A percentile compares a stretch with the other conserved stretches of the same genome.
Conservation (phyloP, 2,329 filamentous ascomycete species). For the Xylaria sp. region DNA sequence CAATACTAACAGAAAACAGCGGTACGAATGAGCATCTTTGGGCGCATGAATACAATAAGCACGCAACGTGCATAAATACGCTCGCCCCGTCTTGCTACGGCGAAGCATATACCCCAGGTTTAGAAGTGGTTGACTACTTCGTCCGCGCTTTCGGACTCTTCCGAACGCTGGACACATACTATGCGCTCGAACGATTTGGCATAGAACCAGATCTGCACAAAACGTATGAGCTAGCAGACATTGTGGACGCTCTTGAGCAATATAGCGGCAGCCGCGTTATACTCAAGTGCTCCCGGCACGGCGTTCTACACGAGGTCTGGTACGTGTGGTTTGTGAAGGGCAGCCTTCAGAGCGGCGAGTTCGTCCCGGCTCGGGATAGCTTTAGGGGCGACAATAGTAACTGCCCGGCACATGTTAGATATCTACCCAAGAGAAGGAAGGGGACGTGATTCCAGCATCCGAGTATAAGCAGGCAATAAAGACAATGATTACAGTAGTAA, state of each 20-base stretch:
- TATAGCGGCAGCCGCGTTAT: conserved; percentile 59
- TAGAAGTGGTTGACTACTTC: conserved; percentile 61
- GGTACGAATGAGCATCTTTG: conserved; percentile 64
- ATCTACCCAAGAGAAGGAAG: conserved; percentile 53
- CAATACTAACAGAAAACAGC: conserved; percentile 39
- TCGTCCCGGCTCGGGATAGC: conserved; percentile 57
- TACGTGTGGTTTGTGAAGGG: conserved; percentile 65
- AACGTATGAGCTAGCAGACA: conserved; percentile 57
- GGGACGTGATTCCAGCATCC: neutral
- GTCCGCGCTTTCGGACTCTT: conserved; percentile 56
- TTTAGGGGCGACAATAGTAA: conserved; percentile 55
- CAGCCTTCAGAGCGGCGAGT: conserved; percentile 61
- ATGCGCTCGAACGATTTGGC: conserved; percentile 52
- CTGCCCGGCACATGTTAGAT: conserved; percentile 54
- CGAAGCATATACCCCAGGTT: conserved; percentile 58
- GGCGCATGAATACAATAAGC: conserved; percentile 78
- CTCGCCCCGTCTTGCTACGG: conserved; percentile 73
- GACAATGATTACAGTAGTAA: neutral
- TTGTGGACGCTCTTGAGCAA: conserved; percentile 56
- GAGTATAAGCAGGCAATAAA: neutral
- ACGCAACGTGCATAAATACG: conserved; percentile 78
- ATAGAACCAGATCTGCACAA: conserved; percentile 52
- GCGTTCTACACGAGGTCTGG: conserved; percentile 63
- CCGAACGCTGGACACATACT: conserved; percentile 57
- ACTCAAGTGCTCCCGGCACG: conserved; percentile 55